Percentiles rank a stretch among this genome's conserved stretches.
These are phyloP conservation scores for Penicillium pulvis DNA, from an alignment of 495 filamentous ascomycete genomes.

Conservation along the genomic window DNA sequence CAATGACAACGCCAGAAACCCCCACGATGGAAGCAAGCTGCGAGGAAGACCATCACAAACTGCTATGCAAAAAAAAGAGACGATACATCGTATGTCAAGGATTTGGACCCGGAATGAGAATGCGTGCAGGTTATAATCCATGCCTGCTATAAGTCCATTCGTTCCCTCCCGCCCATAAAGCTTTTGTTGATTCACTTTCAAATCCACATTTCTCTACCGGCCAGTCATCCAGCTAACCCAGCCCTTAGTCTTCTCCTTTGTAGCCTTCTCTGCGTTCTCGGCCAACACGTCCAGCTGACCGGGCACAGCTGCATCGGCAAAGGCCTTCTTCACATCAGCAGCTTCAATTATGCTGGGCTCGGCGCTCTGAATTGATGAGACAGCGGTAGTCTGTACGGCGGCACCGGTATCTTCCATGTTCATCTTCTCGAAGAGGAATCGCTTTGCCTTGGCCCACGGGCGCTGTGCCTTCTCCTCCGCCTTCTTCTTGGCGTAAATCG, in stretches of 20 bases:
- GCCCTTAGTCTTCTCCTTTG: slow-evolving; percentile 41
- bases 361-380: slow-evolving; percentile 10
- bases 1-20: slow-evolving; percentile 33
- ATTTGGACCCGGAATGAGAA: slow-evolving; percentile 3
- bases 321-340: slow-evolving; percentile 34
- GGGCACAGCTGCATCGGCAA: slow-evolving; percentile 22
- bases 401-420: slow-evolving; percentile 49
- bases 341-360: slow-evolving; percentile 41
- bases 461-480: slow-evolving; percentile 46
- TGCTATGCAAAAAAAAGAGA: slow-evolving; percentile 31
- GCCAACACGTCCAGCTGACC: slow-evolving; percentile 47
- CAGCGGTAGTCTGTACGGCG: slow-evolving; percentile 16
- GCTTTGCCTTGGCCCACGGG: slow-evolving; percentile 48
- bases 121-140: neutral
- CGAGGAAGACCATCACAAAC: slow-evolving; percentile 22
- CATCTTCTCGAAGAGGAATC: slow-evolving; percentile 47
- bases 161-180: neutral
- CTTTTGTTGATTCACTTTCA: slow-evolving; percentile 3
- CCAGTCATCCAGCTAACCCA: slow-evolving; percentile 49
- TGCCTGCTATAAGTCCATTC: neutral
- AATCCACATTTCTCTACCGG: slow-evolving; percentile 5
- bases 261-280: slow-evolving; percentile 42
- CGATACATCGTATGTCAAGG: slow-evolving; percentile 18
- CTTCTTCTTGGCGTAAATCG: slow-evolving; percentile 41
- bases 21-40: slow-evolving; percentile 29